Evolutionary conservation across 1,284 basidiomycete species (phyloP), one percentile per base, ranked within the genome.

Genomic region (Entoloma clypeatum): DNA sequence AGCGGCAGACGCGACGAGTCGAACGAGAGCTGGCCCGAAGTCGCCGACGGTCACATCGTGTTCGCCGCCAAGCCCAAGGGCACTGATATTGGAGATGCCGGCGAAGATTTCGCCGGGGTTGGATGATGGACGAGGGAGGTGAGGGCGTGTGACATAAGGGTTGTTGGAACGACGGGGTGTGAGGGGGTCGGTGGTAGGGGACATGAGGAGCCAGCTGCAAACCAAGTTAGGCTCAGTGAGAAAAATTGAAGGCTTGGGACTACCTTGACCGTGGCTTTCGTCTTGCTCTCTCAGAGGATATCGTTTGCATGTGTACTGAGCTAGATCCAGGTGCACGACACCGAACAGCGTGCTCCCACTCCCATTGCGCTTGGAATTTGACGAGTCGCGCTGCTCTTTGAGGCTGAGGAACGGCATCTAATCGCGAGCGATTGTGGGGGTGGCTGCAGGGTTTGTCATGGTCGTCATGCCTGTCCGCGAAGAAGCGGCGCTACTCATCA

Each of bases 241-340:
- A 36, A n/a, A n/a, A 24, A 7, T 11, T 8, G 9, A 9, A 9
- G 10, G 19, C 3, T 14, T 17, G 18, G 26, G 5, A 10, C 25
- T 41, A 82, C 78, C 67, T 81, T 82, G 36, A 91, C 69, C 2
- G 81, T 83, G 0, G 87, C 85, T 49, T 91, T 91, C 30, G 81
- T 86, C 61, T 84, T 86, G 58, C 81, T 86, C 51, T 87, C 74
- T 39, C 77, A 67, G 5, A 91, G 65, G 9, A 91, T 69, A 59
- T 88, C 83, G 81, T 7, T 69, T 63, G 10, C 74, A 72, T 6
- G 79, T 83, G 51, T 89, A 90, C 54, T 89, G 81, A 2, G 87
- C 81, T 3, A 91, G 71, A 55, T 91, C 84, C 39, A 91, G 65
- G 44, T 74, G 68, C 7, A 89, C 69, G 5, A 68, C 69, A 2